Percentiles rank a stretch among this genome's conserved stretches.
These are phyloP conservation scores for Septoria linicola DNA, from an alignment of 2,329 filamentous ascomycete genomes.

Conservation along the genomic window DNA sequence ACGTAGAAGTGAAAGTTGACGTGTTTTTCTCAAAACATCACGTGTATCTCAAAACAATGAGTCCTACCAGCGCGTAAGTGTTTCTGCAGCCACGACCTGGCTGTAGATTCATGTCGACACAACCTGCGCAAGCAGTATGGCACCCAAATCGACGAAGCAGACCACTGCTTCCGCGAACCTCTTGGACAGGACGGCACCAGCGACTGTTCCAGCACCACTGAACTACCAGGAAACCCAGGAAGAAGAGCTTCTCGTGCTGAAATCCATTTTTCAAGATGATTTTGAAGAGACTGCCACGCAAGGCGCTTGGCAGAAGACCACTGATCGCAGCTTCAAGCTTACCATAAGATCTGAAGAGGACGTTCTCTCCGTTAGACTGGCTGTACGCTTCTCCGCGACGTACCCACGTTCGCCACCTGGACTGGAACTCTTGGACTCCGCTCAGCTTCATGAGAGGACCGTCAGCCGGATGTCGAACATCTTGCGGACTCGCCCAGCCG, in stretches of 20 bases:
- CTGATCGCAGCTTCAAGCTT: conserved; percentile 76
- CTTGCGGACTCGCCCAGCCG: conserved; percentile 67
- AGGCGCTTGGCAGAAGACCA: conserved; percentile 83
- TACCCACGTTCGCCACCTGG: conserved; percentile 84
- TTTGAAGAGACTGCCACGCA: conserved; percentile 69
- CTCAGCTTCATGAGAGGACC: conserved; percentile 67
- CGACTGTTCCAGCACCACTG: conserved; percentile 40
- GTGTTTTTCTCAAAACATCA: not conserved
- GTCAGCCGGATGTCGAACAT: conserved; percentile 69
- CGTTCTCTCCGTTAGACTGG: conserved; percentile 69
- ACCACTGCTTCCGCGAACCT: conserved; percentile 29
- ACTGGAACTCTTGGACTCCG: conserved; percentile 64
- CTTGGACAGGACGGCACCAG: conserved; percentile 21
- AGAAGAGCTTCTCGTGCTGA: conserved; percentile 81
- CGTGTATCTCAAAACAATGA: conserved; percentile 2
- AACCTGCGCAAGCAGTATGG: conserved; percentile 38
- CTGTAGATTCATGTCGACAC: conserved; percentile 8
- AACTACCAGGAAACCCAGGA: conserved; percentile 82
- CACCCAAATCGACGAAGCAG: conserved; percentile 48
- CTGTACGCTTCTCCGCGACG: conserved; percentile 79
- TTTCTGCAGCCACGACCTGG: conserved; percentile 7
- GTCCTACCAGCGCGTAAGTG: conserved; percentile 3
- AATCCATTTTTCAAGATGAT: conserved; percentile 87
- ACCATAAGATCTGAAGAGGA: conserved; percentile 71
- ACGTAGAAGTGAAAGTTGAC: not conserved